Conservation (phyloP, 73 alveolate genomes). For the Paramecium tetraurelia region DNA sequence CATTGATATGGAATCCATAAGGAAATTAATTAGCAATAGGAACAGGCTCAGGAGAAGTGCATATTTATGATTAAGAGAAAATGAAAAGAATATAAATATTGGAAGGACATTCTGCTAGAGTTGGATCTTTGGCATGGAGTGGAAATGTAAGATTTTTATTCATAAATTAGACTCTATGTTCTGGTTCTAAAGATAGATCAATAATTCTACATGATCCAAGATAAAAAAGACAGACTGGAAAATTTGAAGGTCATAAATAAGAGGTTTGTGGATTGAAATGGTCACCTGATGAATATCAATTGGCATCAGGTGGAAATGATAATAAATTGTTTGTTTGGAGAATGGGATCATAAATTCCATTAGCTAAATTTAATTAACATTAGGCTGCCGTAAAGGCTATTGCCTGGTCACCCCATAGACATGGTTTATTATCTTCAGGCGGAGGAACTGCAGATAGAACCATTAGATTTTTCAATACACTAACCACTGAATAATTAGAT, state of each 20-base stretch:
- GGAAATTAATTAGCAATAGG: conserved; percentile 69
- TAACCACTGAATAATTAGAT: conserved; percentile 72
- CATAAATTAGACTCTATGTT: conserved; percentile 12
- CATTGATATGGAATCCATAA: conserved; percentile 63
- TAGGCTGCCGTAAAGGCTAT: conserved; percentile 97
- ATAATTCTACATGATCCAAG: conserved; percentile 49
- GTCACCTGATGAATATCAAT: conserved; percentile 76
- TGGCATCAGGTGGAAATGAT: conserved; percentile 99
- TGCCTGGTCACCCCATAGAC: conserved; percentile 96
- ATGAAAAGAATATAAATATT: conserved; percentile 71
- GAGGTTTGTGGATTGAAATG: conserved; percentile 97
- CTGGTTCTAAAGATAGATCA: conserved; percentile 58
- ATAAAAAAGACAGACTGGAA: conserved; percentile 38
- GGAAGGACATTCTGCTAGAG: conserved; percentile 94
- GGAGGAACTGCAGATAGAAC: conserved; percentile 98
- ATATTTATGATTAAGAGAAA: conserved; percentile 86
- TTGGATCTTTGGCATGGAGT: conserved; percentile 97
- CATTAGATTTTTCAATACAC: conserved; percentile 94
- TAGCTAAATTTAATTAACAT: conserved; percentile 74
- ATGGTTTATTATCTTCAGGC: conserved; percentile 89
- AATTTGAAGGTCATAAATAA: conserved; percentile 76
- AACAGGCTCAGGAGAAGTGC: conserved; percentile 62
- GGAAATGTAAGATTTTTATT: not conserved
- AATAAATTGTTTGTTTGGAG: conserved; percentile 97
- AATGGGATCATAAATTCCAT: conserved; percentile 70